Base-by-base conservation (phyloP, 2,329 filamentous ascomycete species). In the Alternaria rosae region DNA sequence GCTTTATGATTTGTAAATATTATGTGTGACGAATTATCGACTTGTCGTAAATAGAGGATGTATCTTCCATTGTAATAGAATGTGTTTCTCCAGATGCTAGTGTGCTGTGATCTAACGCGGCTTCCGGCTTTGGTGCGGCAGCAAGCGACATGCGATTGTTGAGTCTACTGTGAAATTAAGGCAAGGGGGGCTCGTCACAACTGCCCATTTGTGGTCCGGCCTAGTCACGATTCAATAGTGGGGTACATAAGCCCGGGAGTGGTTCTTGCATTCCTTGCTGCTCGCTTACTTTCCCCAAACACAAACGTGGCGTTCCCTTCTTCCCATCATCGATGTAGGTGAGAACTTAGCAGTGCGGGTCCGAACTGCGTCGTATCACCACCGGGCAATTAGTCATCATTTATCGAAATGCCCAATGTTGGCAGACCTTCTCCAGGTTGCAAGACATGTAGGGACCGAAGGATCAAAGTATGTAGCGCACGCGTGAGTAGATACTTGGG, bases 381-480 rank as follows among this genome's bases (percentile, higher is more conserved):
- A 51, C 47, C 20, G 47, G 47, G 47, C 13, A 51, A 38, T 51
- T 51, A 51, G 47, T 51, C 47, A 51, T 53, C 51, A 25, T 53
- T 28, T 20, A 8, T 53, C 51, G 21, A 32, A 26, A 76, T 74
- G 73, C 73, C 73, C 15, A 75, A 76, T 61, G 72, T 76, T 43
- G 75, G 75, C 7, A 72, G 67, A 55, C 75, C 75, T 10, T 74
- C 71, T 17, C 72, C 71, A 59, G 76, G 74, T 21, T 78, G 75
- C 65, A 68, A 73, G 54, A 68, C 65, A 38, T 78, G 75, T 53
- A 71, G 75, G 48, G 69, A 72, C 15, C 66, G 74, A 50, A 78
- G 76, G 50, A 68, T 77, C 47, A 76, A 76, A 61, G 75, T 76
- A 62, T 30, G 38, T 28, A 42, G 41, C n/a, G 20, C 53, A 38